These are phyloP conservation scores for Wickerhamiella brachini DNA, from an alignment of 805 yeast species.

Conservation along the genomic window DNA sequence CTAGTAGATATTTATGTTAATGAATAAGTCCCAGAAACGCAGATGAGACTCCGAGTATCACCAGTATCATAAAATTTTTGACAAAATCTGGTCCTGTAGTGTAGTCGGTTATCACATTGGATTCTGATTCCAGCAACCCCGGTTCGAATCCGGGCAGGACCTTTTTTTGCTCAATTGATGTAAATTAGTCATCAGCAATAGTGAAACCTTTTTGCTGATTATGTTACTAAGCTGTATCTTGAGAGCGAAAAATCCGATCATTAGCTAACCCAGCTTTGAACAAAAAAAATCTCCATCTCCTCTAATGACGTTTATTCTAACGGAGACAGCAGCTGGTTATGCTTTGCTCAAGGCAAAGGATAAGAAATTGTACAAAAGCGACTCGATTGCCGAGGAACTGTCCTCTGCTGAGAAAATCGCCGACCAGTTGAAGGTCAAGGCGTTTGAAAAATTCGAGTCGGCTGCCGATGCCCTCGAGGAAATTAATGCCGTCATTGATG, in stretches of 20 bases:
- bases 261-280: neutral
- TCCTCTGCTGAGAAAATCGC: conserved; percentile 74
- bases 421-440: conserved; percentile 83
- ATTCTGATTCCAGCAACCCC: conserved; percentile 28
- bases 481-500: conserved; percentile 82
- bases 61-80: neutral
- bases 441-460: conserved; percentile 85
- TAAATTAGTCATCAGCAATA: too few relatives aligned
- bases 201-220: too few relatives aligned
- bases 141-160: conserved; percentile 29
- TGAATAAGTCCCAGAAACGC: too few relatives aligned
- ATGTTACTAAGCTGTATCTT: too few relatives aligned
- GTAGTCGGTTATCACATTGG: conserved; percentile 18
- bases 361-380: conserved; percentile 86
- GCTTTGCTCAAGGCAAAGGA: conserved; percentile 95
- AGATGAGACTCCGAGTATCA: neutral
- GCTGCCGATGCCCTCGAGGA: conserved; percentile 96
- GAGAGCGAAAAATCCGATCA: neutral
- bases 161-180: conserved; percentile 9
- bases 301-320: conserved; percentile 39
- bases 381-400: conserved; percentile 59
- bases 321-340: conserved; percentile 98
- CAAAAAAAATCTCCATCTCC: conserved; percentile 7
- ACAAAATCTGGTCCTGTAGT: conserved; percentile 11
- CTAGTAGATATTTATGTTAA: neutral